Evolutionary conservation across 495 filamentous ascomycete genomes (phyloP), one percentile per base, ranked within the genome.

Genomic region (Lentithecium fluviatile): DNA sequence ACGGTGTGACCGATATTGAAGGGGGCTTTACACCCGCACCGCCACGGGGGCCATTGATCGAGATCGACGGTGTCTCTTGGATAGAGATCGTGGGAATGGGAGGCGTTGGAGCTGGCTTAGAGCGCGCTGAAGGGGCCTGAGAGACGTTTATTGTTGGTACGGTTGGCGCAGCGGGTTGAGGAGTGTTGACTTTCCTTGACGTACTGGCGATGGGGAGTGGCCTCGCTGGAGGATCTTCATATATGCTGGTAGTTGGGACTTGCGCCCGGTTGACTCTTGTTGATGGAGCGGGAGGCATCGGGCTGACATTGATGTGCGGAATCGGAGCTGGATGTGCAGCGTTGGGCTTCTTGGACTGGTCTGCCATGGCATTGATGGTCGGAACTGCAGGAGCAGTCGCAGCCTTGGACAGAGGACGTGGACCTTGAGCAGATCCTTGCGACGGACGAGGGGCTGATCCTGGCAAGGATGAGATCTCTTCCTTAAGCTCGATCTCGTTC

Each of bases 61-160:
- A 54, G 55, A 83, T 75, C 13, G 79, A 71, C 40, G 80, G 76
- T 56, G 78, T 64, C 42, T 81, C 79, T 20, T 82, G 79, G 38
- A 85, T 69, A 61, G 80, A 77, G 68, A 85, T 82, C 20, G 73
- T 75, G 25, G 83, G 84, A 26, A 80, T 66, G 20, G 78, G 64
- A 26, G 74, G 70, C 57, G 67, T 45, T 58, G 56, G 56, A 65
- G 49, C 10, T 52, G 68, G 21, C 51, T 64, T 56, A 64, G 60
- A 56, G 46, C 48, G 64, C 43, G 60, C 73, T 71, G 17, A 49
- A 69, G 21, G 77, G 76, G 20, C 61, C 52, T 73, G 67, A 17
- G 68, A 69, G 32, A 71, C 40, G 25, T 60, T 67, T 56, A 73
- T 71, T 24, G 62, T 70, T 50, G 71, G 71, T 56, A 73, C 56